Conservation (phyloP, 2,329 filamentous ascomycete species). For the Xylariaceae sp. region DNA sequence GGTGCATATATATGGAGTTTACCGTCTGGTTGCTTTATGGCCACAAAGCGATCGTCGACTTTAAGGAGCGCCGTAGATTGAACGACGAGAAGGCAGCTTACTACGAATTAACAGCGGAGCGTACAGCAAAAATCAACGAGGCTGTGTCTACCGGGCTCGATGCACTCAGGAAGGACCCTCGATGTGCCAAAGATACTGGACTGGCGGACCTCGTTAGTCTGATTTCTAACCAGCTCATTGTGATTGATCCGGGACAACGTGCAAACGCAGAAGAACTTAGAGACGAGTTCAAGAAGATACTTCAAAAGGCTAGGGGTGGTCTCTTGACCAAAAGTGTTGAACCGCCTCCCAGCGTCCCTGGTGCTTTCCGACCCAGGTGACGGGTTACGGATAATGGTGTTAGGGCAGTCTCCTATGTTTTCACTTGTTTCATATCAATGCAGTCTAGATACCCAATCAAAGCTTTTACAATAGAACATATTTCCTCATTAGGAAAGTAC, state of each 20-base stretch:
- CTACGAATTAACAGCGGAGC: neutral
- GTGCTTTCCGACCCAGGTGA: neutral
- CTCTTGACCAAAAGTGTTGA: neutral
- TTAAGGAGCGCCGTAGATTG: neutral
- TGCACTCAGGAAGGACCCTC: slow-evolving; percentile 3
- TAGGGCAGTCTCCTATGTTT: neutral
- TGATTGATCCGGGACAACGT: slow-evolving; percentile 2
- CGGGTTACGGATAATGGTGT: neutral
- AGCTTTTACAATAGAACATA: no score
- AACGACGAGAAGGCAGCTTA: neutral
- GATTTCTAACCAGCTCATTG: slow-evolving; percentile 8
- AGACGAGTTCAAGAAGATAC: neutral
- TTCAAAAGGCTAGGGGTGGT: neutral
- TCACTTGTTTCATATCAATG: no score
- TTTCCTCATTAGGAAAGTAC: no score
- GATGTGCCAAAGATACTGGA: slow-evolving; percentile 1
- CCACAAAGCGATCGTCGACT: neutral
- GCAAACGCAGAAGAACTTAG: neutral
- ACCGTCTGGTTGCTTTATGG: slow-evolving; percentile 17
- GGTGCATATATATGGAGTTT: slow-evolving; percentile 21
- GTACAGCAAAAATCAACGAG: neutral
- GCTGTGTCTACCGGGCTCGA: neutral
- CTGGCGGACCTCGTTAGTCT: slow-evolving; percentile 1
- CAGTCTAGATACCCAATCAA: no score
- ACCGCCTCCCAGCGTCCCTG: neutral